Evolutionary conservation across 306 rosid species (phyloP).

Genomic region (Dryas octopetala): DNA sequence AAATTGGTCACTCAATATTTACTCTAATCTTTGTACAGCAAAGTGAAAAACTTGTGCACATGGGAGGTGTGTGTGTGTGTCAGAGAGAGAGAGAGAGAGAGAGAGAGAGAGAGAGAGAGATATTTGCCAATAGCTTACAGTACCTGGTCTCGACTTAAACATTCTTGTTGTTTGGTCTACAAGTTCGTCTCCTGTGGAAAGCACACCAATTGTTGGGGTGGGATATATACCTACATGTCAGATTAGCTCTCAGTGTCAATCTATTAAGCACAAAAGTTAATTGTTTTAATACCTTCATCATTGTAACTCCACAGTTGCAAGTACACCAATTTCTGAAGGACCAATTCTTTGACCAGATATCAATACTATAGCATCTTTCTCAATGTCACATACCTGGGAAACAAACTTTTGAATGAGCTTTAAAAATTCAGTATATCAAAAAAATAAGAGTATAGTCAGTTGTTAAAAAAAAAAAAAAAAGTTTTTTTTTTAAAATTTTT

Average conservation of each 20-base stretch:
- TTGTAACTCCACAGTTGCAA: conserved; percentile 75
- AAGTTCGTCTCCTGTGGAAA: conserved; percentile 95
- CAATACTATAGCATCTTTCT: conserved; percentile 65
- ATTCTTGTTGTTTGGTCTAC: conserved; percentile 61
- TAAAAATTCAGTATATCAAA: neutral
- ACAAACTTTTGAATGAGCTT: conserved; percentile 22
- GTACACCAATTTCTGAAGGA: conserved; percentile 88
- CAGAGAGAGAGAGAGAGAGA: neutral
- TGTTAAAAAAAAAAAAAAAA: neutral
- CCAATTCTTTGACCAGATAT: conserved; percentile 79
- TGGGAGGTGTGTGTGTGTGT: no score
- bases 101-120: neutral
- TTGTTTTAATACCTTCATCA: conserved; percentile 60
- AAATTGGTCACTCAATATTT: neutral
- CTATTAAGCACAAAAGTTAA: conserved; percentile 10
- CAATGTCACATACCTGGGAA: conserved; percentile 71
- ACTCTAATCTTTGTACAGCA: neutral
- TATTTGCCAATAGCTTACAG: neutral
- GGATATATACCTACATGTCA: conserved; percentile 56
- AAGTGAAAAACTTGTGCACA: neutral
- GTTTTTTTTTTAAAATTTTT: neutral
- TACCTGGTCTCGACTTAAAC: conserved; percentile 83
- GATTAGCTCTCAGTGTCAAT: no score
- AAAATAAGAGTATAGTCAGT: neutral
- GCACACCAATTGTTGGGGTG: conserved; percentile 69